Conservation (phyloP, 441 rosid genomes). For the Brassica balearica region DNA sequence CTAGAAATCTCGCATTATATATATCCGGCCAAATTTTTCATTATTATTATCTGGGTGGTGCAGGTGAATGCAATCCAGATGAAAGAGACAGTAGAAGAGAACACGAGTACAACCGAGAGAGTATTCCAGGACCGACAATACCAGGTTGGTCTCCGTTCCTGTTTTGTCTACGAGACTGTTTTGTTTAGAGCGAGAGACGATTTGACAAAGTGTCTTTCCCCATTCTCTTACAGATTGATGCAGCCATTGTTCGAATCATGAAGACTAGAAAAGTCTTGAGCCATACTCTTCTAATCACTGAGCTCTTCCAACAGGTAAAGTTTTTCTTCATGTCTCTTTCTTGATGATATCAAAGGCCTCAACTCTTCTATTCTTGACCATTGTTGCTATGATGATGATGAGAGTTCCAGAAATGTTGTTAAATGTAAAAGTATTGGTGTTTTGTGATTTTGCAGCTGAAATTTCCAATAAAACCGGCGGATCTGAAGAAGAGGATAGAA, state of each 20-base stretch:
- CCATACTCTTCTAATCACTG: conserved; percentile 97
- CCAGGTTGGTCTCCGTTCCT: conserved; percentile 62
- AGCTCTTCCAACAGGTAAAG: conserved; percentile 97
- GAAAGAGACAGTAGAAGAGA: conserved; percentile 99
- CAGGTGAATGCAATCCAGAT: conserved; percentile 99
- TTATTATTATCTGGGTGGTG: conserved; percentile 4
- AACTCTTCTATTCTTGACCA: conserved; percentile 12
- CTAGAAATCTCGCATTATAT: background rate
- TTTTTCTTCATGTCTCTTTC: background rate
- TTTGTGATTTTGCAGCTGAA: conserved; percentile 70
- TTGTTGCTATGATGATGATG: conserved; percentile 7
- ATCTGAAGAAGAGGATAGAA: conserved; percentile 99
- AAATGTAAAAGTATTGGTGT: too few species aligned
- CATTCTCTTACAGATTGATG: conserved; percentile 75
- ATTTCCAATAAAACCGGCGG: conserved; percentile 96
- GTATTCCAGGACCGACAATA: conserved; percentile 99
- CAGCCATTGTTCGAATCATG: conserved; percentile 98
- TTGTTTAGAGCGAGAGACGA: conserved; percentile 58
- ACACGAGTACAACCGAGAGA: conserved; percentile 97
- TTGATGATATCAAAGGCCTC: background rate
- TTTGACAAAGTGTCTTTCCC: conserved; percentile 34
- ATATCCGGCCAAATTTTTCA: background rate
- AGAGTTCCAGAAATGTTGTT: background rate
- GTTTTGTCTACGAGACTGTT: conserved; percentile 68
- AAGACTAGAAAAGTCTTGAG: conserved; percentile 97